Evolutionary conservation across 2,329 filamentous ascomycete species (phyloP), one percentile per base, ranked within the genome.

Genomic region (Neocucurbitaria cava): DNA sequence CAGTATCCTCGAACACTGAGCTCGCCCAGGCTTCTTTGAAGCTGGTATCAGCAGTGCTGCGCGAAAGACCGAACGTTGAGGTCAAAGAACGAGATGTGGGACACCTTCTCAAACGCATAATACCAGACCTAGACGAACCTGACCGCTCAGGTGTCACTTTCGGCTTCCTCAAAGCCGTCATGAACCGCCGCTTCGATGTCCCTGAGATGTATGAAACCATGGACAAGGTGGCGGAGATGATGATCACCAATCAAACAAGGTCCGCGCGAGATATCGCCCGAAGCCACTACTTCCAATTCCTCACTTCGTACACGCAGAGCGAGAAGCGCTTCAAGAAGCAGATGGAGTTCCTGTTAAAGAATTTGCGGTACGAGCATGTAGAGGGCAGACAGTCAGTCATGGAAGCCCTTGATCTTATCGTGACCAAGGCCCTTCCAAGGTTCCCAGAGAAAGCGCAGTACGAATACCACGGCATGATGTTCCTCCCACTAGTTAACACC

Each of bases 231-330:
- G 91, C 92, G 42, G 88, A 86, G 3, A 89, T 97, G 73, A 98
- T 98, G 93, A 90, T 99, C 52, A 96, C 90, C 40, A 98, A 98
- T 71, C 91, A 96, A 59, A 93, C 96, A 64, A 89, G 90, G 64
- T 88, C 90, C 61, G 94, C 94, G 2, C 86, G 95, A 47, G 92
- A 97, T 72, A 82, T 96, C 33, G 93, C 94, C 13, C 85, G 95
- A 52, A 92, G 92, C 18, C 89, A 92, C 13, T 99, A 96, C 76
- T 89, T 96, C 75, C 92, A 97, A 64, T 99, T 99, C 78, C 80
- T 99, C 51, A 87, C 93, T 62, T 92, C 97, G 49, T 99, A 97
- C 70, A 94, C 95, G 0, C 95, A 98, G 73, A 92, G 90, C 68
- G 93, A 92, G 76, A 90, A 87, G 59, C 85, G 95, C 13, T 96